A percentile compares a stretch with the other conserved stretches of the same genome.
Conservation (phyloP, 257 asterid genomes). For the Striga asiatica region DNA sequence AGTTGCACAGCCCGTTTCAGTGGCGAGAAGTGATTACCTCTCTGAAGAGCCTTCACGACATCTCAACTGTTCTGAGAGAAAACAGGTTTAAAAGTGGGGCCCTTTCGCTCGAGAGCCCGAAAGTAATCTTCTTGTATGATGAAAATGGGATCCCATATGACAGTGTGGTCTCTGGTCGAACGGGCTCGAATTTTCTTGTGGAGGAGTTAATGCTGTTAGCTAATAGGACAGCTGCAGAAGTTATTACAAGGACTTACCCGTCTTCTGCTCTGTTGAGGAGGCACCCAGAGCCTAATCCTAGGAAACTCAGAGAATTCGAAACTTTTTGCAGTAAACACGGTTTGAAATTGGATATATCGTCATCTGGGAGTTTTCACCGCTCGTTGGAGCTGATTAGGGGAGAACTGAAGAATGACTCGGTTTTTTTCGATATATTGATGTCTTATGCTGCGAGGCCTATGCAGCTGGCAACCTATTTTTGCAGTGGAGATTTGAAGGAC, state of each 20-base stretch:
- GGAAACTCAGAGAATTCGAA: slow-evolving; percentile 65
- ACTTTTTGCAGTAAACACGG: slow-evolving; percentile 69
- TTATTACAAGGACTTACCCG: slow-evolving; percentile 78
- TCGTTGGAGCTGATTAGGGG: slow-evolving; percentile 51
- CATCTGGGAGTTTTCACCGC: slow-evolving; percentile 44
- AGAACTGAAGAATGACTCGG: slow-evolving; percentile 50
- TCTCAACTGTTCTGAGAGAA: slow-evolving; percentile 42
- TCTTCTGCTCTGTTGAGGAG: slow-evolving; percentile 62
- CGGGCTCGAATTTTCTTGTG: slow-evolving; percentile 56
- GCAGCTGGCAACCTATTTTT: slow-evolving; percentile 80
- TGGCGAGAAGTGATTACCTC: slow-evolving; percentile 41
- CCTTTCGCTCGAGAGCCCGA: slow-evolving; percentile 67
- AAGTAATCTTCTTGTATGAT: slow-evolving; percentile 54
- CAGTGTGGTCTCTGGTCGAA: slow-evolving; percentile 29
- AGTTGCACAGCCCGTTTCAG: slow-evolving; percentile 27
- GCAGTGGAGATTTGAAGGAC: slow-evolving; percentile 59
- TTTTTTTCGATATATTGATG: slow-evolving; percentile 56
- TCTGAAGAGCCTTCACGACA: slow-evolving; percentile 45
- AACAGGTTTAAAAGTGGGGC: slow-evolving; percentile 70
- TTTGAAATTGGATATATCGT: slow-evolving; percentile 43
- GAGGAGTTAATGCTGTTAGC: slow-evolving; percentile 94
- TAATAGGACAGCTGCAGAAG: slow-evolving; percentile 86
- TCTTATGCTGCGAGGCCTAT: slow-evolving; percentile 80
- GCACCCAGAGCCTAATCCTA: slow-evolving; percentile 72
- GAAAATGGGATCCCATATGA: slow-evolving; percentile 73